Evolutionary conservation across 148 eudicot genomes (phyloP).

Genomic region (Beta vulgaris): DNA sequence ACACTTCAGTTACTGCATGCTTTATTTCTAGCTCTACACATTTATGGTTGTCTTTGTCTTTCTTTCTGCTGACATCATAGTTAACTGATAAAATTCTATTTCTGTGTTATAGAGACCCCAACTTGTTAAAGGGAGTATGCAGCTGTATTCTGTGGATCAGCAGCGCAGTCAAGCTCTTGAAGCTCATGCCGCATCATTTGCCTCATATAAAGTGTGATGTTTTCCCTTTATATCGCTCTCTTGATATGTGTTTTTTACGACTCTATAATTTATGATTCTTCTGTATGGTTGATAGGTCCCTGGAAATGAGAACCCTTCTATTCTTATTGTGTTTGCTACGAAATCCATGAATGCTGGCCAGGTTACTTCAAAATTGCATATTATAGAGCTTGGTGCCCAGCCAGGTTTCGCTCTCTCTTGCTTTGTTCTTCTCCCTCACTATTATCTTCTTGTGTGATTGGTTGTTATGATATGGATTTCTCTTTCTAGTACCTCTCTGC

Average conservation of each 20-base stretch:
- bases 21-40: neutral
- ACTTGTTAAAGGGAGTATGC: slow-evolving; percentile 97
- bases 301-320: slow-evolving; percentile 87
- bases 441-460: neutral
- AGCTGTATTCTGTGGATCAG: slow-evolving; percentile 92
- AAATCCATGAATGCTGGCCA: slow-evolving; percentile 90
- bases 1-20: neutral
- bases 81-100: neutral
- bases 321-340: slow-evolving; percentile 88
- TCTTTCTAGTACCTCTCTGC: neutral
- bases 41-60: neutral
- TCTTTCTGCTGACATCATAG: slow-evolving; percentile 1
- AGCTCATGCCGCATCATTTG: slow-evolving; percentile 99
- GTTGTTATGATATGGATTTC: neutral
- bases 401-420: slow-evolving; percentile 49
- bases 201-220: slow-evolving; percentile 57
- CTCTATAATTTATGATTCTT: neutral
- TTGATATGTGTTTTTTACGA: neutral
- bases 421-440: neutral
- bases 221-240: slow-evolving; percentile 13
- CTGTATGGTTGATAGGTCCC: slow-evolving; percentile 45
- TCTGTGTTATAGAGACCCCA: slow-evolving; percentile 66
- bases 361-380: slow-evolving; percentile 79
- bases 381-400: slow-evolving; percentile 98
- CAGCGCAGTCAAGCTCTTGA: slow-evolving; percentile 99